phyloP scores from a whole-genome alignment of 2,329 filamentous ascomycete species.

The Didymella segeticola region DNA sequence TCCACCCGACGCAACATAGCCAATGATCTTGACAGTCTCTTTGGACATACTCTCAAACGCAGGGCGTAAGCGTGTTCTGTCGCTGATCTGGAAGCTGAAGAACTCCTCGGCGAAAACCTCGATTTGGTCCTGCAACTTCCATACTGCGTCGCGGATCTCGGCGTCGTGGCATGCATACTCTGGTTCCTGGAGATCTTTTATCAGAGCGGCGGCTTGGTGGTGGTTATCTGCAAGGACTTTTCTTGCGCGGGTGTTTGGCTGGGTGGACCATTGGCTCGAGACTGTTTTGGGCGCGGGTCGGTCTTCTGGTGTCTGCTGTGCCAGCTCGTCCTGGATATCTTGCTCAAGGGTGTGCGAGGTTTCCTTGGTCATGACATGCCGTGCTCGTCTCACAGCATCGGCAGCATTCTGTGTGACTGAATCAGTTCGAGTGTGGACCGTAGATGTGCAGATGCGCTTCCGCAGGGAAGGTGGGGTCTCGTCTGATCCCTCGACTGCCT shows the following conservation, averaged over 20 bases:
- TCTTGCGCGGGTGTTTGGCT: slow-evolving; percentile 2
- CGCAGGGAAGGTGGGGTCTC: too few species aligned
- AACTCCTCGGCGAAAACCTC: slow-evolving; percentile 18
- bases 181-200: slow-evolving; percentile 21
- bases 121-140: slow-evolving; percentile 26
- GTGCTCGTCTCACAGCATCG: neutral
- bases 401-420: neutral
- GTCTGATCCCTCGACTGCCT: neutral
- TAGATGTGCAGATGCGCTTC: neutral
- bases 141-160: slow-evolving; percentile 35
- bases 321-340: neutral
- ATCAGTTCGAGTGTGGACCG: neutral
- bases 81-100: slow-evolving; percentile 15
- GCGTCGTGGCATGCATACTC: slow-evolving; percentile 32
- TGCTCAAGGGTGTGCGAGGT: too few species aligned
- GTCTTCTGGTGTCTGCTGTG: neutral
- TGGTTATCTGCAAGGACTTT: neutral
- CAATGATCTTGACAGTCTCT: slow-evolving; percentile 35
- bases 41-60: slow-evolving; percentile 7
- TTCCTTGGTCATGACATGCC: too few species aligned
- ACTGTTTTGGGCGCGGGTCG: too few species aligned
- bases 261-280: neutral
- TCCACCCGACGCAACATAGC: slow-evolving; percentile 34
- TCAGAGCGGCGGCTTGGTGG: neutral
- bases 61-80: neutral